Base-by-base conservation (phyloP, 306 rosid genomes). In the Canavalia gladiata region DNA sequence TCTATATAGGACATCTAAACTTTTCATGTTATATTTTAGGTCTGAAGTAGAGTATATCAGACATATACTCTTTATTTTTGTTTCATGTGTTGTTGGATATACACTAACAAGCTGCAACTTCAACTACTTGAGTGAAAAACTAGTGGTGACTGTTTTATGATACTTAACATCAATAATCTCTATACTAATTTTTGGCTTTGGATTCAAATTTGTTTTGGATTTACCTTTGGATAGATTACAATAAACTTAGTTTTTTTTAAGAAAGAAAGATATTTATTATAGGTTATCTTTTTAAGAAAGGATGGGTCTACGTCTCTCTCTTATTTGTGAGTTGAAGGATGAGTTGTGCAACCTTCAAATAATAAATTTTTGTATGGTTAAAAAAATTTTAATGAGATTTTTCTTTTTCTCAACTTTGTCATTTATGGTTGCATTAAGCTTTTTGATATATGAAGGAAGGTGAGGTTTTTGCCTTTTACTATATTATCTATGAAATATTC, bases 361-460 rank as follows among this genome's bases (percentile, higher is more conserved):
- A 55, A 54, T 51, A 47, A 37, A 5, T 75, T 51, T 43, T 60
- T 74, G 8, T 50, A 9, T 78, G 64, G 68, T 28, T 51, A 45
- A 46, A 51, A 49, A 50, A 59, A 65, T 49, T 70, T 4, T 28
- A 7, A 62, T 31, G 52, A 39, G 42, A 47, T 56, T 54, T 68
- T 35, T 55, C 43, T 72, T 64, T 75, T 42, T 50, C 47, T 63
- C 97, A 95, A 98, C 71, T 74, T 89, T 93, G 75, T 95, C 99
- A 51, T 93, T 91, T 77, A 58, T 95, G 51, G 98, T 94, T 80
- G 98, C 99, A 69, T 74, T 89, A 74, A 97, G 99, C 79, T 95
- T 95, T 91, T 88, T 95, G 93, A 49, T 93, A 6, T 95, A 90
- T 37, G 99, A 98, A 76, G 99, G 99, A 89, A 93, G 97, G 99